These are phyloP conservation scores for Scleroderma bovista DNA, from an alignment of 768 basidiomycete species.

Conservation along the genomic window DNA sequence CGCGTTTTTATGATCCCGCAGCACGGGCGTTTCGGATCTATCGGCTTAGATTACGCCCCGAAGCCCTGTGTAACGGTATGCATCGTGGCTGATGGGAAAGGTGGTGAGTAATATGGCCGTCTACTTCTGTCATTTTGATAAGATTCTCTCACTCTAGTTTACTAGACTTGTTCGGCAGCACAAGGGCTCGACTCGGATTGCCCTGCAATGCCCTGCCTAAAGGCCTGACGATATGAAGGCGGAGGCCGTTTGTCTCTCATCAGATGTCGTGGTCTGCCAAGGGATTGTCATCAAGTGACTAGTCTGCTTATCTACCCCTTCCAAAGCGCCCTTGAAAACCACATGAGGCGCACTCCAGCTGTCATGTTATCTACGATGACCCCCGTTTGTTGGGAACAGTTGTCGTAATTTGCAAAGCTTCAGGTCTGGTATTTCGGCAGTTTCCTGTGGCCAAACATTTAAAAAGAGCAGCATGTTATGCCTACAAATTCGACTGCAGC, in stretches of 20 bases:
- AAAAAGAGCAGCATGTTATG: constrained; percentile 7
- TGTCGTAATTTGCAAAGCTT: constrained; percentile 2
- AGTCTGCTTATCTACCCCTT: not conserved
- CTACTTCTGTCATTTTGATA: too few species aligned
- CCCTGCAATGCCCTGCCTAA: too few species aligned
- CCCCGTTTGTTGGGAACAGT: constrained; percentile 12
- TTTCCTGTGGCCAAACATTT: constrained; percentile 26
- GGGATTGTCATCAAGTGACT: not conserved
- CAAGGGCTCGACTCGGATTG: too few species aligned
- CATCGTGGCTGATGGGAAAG: constrained; percentile 23
- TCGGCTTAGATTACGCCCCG: constrained; percentile 1
- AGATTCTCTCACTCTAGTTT: too few species aligned
- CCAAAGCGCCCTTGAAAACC: constrained; percentile 22
- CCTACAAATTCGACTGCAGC: not conserved
- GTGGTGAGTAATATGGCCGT: not conserved
- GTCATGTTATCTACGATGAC: constrained; percentile 9
- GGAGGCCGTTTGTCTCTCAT: too few species aligned
- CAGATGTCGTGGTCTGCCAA: not conserved
- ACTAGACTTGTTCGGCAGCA: too few species aligned
- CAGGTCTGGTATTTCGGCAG: not conserved
- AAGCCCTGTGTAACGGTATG: constrained; percentile 16
- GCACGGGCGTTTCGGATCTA: constrained; percentile 7
- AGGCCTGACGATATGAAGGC: too few species aligned
- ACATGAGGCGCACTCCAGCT: not conserved
- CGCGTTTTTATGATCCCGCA: not conserved